Evolutionary conservation across 2,329 filamentous ascomycete species (phyloP).

Genomic region (Aspergillus cejpii): DNA sequence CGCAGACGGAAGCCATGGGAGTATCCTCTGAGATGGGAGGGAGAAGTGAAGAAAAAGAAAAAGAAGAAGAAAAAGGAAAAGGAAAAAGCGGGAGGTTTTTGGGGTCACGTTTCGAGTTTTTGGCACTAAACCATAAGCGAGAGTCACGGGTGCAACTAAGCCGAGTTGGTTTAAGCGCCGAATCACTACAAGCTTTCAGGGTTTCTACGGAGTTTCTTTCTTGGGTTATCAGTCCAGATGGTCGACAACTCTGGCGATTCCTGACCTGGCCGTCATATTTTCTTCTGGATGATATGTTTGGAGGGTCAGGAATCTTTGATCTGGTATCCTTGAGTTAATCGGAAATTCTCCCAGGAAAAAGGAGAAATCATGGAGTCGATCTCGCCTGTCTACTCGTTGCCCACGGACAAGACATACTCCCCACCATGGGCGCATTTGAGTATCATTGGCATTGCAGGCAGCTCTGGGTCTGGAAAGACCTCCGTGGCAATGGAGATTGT

Average conservation of each 20-base stretch:
- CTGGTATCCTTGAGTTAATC: too few relatives aligned
- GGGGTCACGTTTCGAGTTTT: conserved; percentile 15
- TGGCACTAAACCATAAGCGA: conserved; percentile 26
- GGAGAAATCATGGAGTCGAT: conserved; percentile 32
- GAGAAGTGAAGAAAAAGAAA: conserved; percentile 14
- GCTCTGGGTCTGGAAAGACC: conserved; percentile 92
- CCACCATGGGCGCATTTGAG: conserved; percentile 94
- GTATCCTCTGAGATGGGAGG: conserved; percentile 7
- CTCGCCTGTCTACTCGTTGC: conserved; percentile 32
- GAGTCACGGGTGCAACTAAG: conserved; percentile 25
- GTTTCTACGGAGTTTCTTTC: conserved; percentile 1
- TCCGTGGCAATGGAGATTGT: conserved; percentile 90
- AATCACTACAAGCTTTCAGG: conserved; percentile 3
- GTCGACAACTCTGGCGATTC: neutral
- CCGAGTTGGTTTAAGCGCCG: conserved; percentile 18
- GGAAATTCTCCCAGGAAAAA: too few relatives aligned
- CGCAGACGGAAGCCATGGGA: conserved; percentile 33
- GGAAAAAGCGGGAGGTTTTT: conserved; percentile 18
- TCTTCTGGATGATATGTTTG: conserved; percentile 4
- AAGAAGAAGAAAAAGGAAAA: conserved; percentile 21
- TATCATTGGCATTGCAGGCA: conserved; percentile 93
- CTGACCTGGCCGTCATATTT: neutral
- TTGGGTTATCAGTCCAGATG: conserved; percentile 1
- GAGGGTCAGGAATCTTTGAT: conserved; percentile 2
- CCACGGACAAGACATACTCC: conserved; percentile 62